Evolutionary conservation across 768 basidiomycete genomes (phyloP), one percentile per base, ranked within the genome.

Genomic region (Kondoa malvinella): DNA sequence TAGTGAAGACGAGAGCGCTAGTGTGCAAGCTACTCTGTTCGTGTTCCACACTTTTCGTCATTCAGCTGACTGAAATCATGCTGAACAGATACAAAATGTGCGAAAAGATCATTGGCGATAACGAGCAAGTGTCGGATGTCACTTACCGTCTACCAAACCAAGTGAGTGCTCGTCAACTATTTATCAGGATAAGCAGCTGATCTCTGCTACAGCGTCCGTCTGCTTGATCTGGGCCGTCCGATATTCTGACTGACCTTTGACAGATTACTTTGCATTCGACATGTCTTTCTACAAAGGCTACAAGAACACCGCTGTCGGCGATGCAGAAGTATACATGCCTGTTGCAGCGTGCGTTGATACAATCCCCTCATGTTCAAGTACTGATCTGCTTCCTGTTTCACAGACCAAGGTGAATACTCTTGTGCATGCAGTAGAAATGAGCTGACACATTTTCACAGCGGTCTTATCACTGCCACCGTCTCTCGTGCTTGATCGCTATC

Each of bases 261-360:
- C 92, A 78, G 92, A 95, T 75, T 96, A 94, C 76, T 83, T 95
- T 72, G 87, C 88, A 0, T 88, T 92, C 60, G 84, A 88, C 76
- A 86, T 90, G 85, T 27, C 56, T n/a, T 71, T 72, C 65, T 88
- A 88, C 69, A 78, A 87, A 57, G 84, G 83, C 12, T 34, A 66
- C 69, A 77, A 70, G 76, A 79, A 70, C 77, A 74, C 72, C 73
- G 76, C 61, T 71, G 79, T 68, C 68, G 80, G 82, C 0, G 79
- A 81, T 17, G 89, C 89, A 21, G 90, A 94, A 76, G 92, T 95
- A 29, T 94, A 92, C 77, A 80, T 84, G 69, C 89, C 92, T 62
- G 79, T 89, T 68, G 82, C 86, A 34, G 87, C 67, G 1, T 50
- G 40, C 40, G 40, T 50, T 8, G 12, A 8, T 8, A 8, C 12